Evolutionary conservation across 768 basidiomycete species (phyloP), one percentile per base, ranked within the genome.

Genomic region (Imleria badia): DNA sequence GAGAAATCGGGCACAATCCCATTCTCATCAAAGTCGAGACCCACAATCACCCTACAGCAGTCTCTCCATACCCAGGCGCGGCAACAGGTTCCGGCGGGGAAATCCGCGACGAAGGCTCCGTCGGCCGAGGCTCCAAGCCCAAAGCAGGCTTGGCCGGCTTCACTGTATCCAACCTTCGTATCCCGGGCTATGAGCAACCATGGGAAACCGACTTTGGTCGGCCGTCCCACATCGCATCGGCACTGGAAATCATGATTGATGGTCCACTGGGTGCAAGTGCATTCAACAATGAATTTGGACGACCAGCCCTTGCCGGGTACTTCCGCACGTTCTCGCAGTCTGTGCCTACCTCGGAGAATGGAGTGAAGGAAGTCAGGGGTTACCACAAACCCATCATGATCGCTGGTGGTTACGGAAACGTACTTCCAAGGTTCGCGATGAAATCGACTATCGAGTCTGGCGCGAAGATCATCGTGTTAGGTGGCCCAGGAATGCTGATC

Each of bases 331-430:
- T 97, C 73, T 80, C 87, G 12, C 91, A 97, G 71, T 79, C 81
- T 42, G 78, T 94, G 2, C 80, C 86, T 20, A 68, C 82, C 30
- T 73, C 76, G 10, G 68, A 71, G 34, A 82, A 82, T 36, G 79
- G 77, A 5, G 57, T 67, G 48, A 59, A 71, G 61, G 89, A 93
- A 68, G 74, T 94, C n/a, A 76, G 95, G 50, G 97, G 97, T 0
- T 99, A 98, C 72, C 97, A 98, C 76, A 99, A 99, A 71, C 97
- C 97, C 14, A 97, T 99, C 76, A 99, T 99, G 97, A 89, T 99
- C 60, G 96, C 97, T 9, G 97, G 97, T 19, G 97, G 97, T 23
- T 84, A 94, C 59, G 97, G 97, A 6, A 98, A 90, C 65, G 95
- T 98, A 38, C 85, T 92, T 15, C 86, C 89, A 6, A 74, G 81